phyloP scores from a whole-genome alignment of 1,284 basidiomycete genomes.

The Melampsora medusae region DNA sequence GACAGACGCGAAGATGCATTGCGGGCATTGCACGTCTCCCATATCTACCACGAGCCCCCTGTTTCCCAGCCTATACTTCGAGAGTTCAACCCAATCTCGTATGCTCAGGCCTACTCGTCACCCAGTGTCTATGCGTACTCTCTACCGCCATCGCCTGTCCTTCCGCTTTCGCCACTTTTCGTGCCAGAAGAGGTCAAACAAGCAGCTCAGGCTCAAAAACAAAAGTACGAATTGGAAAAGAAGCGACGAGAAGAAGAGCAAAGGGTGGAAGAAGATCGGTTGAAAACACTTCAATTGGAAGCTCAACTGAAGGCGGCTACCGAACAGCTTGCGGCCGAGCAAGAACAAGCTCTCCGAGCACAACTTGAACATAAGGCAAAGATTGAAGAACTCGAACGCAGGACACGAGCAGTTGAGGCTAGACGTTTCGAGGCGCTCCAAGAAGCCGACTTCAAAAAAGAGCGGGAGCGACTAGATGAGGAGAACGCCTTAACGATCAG shows the following conservation, averaged over 20 bases:
- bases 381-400: neutral
- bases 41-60: neutral
- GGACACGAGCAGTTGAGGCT: neutral
- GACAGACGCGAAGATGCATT: slow-evolving; percentile 13
- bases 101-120: slow-evolving; percentile 27
- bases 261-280: neutral
- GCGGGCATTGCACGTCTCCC: neutral
- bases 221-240: neutral
- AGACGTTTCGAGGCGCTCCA: neutral
- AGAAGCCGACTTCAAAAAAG: neutral
- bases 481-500: neutral
- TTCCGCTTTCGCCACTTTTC: slow-evolving; percentile 20
- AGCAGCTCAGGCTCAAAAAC: slow-evolving; percentile 18
- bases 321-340: slow-evolving; percentile 7
- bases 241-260: slow-evolving; percentile 14
- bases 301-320: slow-evolving; percentile 8
- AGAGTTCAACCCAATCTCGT: slow-evolving; percentile 20
- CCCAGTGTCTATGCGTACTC: slow-evolving; percentile 16
- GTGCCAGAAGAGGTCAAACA: slow-evolving; percentile 29
- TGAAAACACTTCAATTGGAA: neutral
- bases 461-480: slow-evolving; percentile 1
- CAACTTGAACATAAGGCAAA: neutral
- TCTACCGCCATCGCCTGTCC: slow-evolving; percentile 5
- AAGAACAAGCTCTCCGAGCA: slow-evolving; percentile 2
- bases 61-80: neutral